Evolutionary conservation across 176 grass and related monocot genomes (phyloP).

Genomic region (Avena sativa): DNA sequence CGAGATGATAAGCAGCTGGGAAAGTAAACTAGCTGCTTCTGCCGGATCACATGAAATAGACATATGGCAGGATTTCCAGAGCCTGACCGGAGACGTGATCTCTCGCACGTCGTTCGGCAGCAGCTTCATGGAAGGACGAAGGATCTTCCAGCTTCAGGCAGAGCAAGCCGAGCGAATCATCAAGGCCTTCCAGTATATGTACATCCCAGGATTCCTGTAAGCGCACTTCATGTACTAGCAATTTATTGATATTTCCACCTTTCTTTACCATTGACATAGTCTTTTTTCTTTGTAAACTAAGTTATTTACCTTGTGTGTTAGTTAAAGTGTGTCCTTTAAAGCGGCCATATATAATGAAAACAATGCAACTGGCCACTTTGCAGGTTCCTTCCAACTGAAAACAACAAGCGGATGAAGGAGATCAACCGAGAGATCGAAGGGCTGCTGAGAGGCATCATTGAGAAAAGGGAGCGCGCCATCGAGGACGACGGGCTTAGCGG

Average conservation of each 20-base stretch:
- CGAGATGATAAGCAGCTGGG: slow-evolving; percentile 62
- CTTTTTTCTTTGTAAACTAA: background rate
- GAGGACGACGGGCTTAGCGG: slow-evolving; percentile 35
- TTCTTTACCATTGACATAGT: background rate
- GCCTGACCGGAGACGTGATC: slow-evolving; percentile 72
- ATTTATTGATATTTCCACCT: background rate
- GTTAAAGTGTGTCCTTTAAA: background rate
- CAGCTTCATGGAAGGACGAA: slow-evolving; percentile 69
- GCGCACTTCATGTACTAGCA: background rate
- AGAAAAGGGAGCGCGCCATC: slow-evolving; percentile 51
- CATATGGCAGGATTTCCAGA: slow-evolving; percentile 71
- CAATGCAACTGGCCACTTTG: background rate
- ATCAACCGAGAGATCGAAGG: slow-evolving; percentile 50
- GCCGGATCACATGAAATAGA: slow-evolving; percentile 51
- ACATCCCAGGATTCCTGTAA: slow-evolving; percentile 69
- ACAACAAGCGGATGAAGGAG: slow-evolving; percentile 53
- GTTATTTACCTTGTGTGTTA: background rate
- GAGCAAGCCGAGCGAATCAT: slow-evolving; percentile 56
- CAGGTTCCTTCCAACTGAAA: slow-evolving; percentile 71
- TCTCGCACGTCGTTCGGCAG: slow-evolving; percentile 78
- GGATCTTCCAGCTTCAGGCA: slow-evolving; percentile 70
- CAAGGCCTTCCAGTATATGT: slow-evolving; percentile 43
- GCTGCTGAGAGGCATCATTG: slow-evolving; percentile 59
- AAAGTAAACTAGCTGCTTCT: background rate
- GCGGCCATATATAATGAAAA: background rate